Evolutionary conservation across 345 rosid species (phyloP).

Genomic region (Rhizophora mangle): DNA sequence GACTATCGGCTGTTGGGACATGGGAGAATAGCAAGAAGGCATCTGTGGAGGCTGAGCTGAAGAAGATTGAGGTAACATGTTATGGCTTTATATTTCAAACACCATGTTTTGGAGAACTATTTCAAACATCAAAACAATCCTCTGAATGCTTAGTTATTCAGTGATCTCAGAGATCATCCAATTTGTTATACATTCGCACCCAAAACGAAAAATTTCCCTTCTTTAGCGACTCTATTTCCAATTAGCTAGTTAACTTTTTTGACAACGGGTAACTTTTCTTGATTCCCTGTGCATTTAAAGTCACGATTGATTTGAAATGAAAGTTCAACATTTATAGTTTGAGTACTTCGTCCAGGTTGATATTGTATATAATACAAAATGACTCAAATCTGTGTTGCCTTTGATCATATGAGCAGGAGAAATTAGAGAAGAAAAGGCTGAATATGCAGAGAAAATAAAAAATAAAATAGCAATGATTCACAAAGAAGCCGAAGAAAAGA

Average conservation of each 20-base stretch:
- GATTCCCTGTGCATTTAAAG: no score
- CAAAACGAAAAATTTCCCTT: no score
- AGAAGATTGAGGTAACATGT: conserved; percentile 49
- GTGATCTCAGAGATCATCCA: neutral
- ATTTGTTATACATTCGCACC: neutral
- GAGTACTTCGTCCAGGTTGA: neutral
- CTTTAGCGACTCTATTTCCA: no score
- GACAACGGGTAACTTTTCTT: no score
- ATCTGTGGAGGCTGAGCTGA: conserved; percentile 57
- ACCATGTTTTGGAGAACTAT: neutral
- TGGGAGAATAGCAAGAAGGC: conserved; percentile 78
- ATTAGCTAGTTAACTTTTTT: no score
- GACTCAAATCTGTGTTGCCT: neutral
- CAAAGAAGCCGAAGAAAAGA: conserved; percentile 81
- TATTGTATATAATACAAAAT: no score
- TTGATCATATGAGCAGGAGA: conserved; percentile 43
- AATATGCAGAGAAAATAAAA: conserved; percentile 71
- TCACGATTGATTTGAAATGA: no score
- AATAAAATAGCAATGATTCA: conserved; percentile 72
- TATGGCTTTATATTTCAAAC: neutral
- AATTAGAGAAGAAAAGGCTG: conserved; percentile 76
- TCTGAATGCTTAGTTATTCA: neutral
- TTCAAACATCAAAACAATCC: neutral
- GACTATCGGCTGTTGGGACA: conserved; percentile 43
- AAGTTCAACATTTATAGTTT: neutral